Conservation (phyloP, 1,139 yeast genomes). For the Meyerozyma smithsonii region DNA sequence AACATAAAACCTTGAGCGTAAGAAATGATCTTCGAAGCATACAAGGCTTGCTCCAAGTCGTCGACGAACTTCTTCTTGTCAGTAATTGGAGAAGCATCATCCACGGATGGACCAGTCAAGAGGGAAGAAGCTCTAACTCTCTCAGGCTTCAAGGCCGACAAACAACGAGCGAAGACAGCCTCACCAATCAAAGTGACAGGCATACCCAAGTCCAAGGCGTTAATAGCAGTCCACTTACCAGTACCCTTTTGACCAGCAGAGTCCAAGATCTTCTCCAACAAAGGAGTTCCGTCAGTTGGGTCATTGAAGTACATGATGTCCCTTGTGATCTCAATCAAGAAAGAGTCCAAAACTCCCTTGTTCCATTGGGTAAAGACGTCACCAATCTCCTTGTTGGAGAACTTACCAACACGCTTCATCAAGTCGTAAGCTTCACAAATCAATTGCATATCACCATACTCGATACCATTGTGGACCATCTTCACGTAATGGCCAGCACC, state of each 20-base stretch:
- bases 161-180: constrained; percentile 96
- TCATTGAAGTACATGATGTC: constrained; percentile 85
- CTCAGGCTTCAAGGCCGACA: constrained; percentile 88
- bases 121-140: constrained; percentile 79
- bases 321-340: constrained; percentile 94
- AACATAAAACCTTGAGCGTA: constrained; percentile 99
- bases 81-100: constrained; percentile 51
- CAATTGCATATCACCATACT: constrained; percentile 99
- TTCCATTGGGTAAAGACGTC: constrained; percentile 93
- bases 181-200: constrained; percentile 98
- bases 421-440: constrained; percentile 97
- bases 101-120: constrained; percentile 70
- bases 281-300: constrained; percentile 83
- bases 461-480: constrained; percentile 99
- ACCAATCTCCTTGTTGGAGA: constrained; percentile 88
- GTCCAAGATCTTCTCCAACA: constrained; percentile 95
- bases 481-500: constrained; percentile 99
- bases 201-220: constrained; percentile 96
- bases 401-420: constrained; percentile 90
- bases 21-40: constrained; percentile 97
- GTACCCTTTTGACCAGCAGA: constrained; percentile 99
- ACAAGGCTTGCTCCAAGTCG: constrained; percentile 95
- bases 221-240: constrained; percentile 99
- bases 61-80: constrained; percentile 84
- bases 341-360: constrained; percentile 95